A percentile compares a stretch with the other conserved stretches of the same genome.
Evolutionary conservation across 352 stramenopile species (phyloP).

Genomic region (Globisporangium polare): DNA sequence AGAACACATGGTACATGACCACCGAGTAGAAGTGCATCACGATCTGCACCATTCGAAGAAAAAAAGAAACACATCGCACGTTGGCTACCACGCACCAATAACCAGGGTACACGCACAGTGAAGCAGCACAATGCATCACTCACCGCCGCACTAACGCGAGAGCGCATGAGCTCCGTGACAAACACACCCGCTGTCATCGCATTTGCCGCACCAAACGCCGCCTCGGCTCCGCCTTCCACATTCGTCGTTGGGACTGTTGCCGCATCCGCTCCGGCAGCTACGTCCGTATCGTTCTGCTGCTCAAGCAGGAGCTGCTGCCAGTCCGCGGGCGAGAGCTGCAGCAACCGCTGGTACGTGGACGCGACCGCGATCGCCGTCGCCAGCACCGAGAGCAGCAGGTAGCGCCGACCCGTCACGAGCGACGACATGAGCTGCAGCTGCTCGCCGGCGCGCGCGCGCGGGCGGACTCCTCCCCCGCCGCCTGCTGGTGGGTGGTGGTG

Average conservation of each 20-base stretch:
- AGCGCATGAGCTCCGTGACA: constrained; percentile 40
- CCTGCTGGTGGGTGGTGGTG: not conserved
- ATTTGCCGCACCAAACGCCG: not conserved
- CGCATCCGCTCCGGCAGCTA: not conserved
- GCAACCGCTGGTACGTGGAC: constrained; percentile 38
- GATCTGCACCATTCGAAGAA: constrained; percentile 39
- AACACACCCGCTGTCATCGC: constrained; percentile 22
- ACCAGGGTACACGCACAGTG: not conserved
- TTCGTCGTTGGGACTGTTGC: not conserved
- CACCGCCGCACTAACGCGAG: constrained; percentile 55
- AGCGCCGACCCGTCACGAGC: constrained; percentile 49
- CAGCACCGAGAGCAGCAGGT: constrained; percentile 58
- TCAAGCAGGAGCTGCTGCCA: constrained; percentile 11
- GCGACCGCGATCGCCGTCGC: constrained; percentile 52
- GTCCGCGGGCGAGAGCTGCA: constrained; percentile 15
- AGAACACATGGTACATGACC: constrained; percentile 60
- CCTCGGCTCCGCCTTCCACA: not conserved
- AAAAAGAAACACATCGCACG: not conserved
- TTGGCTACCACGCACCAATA: not conserved
- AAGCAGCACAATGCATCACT: not conserved
- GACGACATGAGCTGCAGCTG: constrained; percentile 31
- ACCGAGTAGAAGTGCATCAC: constrained; percentile 69
- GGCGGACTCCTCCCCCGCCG: not conserved
- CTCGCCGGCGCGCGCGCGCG: constrained; percentile 1
- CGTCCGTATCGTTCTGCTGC: constrained; percentile 10